Conservation (phyloP, 805 yeast species). For the Yarrowia porcina region DNA sequence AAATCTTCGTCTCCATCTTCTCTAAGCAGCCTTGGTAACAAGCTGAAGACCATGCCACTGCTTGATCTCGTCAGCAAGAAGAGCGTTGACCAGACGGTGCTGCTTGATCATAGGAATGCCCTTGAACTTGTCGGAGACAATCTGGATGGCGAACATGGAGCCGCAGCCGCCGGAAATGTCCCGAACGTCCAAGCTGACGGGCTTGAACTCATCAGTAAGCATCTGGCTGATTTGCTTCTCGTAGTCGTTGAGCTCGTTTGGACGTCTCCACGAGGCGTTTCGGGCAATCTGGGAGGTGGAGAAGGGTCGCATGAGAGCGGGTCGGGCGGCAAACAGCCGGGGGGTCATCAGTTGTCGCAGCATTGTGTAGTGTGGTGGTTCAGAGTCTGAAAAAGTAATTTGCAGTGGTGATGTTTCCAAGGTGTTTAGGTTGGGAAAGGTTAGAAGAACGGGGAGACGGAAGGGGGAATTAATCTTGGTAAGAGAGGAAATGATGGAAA, state of each 20-base stretch:
- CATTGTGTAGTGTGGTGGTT: background rate
- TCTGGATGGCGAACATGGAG: slow-evolving; percentile 88
- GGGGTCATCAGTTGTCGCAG: slow-evolving; percentile 12
- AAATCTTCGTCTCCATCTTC: background rate
- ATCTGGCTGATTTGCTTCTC: slow-evolving; percentile 62
- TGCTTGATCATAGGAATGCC: slow-evolving; percentile 85
- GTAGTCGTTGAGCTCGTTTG: slow-evolving; percentile 49
- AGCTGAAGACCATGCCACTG: slow-evolving; percentile 96
- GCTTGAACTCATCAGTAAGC: slow-evolving; percentile 54
- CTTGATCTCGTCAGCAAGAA: slow-evolving; percentile 76
- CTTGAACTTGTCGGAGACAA: slow-evolving; percentile 69
- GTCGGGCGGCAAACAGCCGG: background rate
- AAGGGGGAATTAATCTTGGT: background rate
- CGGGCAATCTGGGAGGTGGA: slow-evolving; percentile 11
- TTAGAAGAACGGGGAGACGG: too few relatives aligned
- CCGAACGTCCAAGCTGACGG: slow-evolving; percentile 60
- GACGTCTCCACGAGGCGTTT: slow-evolving; percentile 21
- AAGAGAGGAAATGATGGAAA: background rate
- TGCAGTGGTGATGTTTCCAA: slow-evolving; percentile 2
- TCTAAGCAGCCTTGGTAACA: slow-evolving; percentile 54
- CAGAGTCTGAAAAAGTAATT: background rate
- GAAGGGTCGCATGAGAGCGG: background rate
- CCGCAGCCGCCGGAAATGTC: slow-evolving; percentile 98
- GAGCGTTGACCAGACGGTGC: slow-evolving; percentile 81
- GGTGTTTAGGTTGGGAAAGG: background rate